phyloP scores from a whole-genome alignment of 306 rosid genomes.

The Casuarina equisetifolia region DNA sequence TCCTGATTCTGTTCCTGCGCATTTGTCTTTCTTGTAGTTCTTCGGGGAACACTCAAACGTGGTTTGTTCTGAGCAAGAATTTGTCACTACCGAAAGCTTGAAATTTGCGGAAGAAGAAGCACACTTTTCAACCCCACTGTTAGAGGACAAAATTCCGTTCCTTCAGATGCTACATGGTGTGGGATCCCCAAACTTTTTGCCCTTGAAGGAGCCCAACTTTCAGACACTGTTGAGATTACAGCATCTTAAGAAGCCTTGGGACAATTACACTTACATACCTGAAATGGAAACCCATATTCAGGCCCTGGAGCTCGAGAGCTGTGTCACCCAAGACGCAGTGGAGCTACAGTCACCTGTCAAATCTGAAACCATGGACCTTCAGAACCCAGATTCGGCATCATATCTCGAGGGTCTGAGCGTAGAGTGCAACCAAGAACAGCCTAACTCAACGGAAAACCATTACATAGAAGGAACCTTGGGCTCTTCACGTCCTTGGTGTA shows the following conservation, averaged over 20 bases:
- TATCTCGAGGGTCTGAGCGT: constrained; percentile 41
- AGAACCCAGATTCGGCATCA: constrained; percentile 38
- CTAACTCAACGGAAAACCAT: constrained; percentile 20
- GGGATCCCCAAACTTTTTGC: constrained; percentile 52
- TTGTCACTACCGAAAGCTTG: constrained; percentile 35
- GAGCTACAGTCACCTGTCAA: constrained; percentile 62
- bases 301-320: constrained; percentile 59
- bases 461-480: constrained; percentile 4
- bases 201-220: constrained; percentile 66
- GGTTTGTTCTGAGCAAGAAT: constrained; percentile 52
- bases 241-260: constrained; percentile 59
- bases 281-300: constrained; percentile 47
- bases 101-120: constrained; percentile 45
- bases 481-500: constrained; percentile 21
- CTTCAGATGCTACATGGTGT: constrained; percentile 84
- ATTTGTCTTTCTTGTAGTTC: constrained; percentile 45
- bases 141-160: constrained; percentile 72
- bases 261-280: constrained; percentile 21
- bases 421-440: constrained; percentile 50
- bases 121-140: constrained; percentile 34
- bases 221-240: constrained; percentile 71
- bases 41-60: constrained; percentile 58
- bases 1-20: not conserved
- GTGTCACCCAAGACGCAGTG: constrained; percentile 57
- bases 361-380: constrained; percentile 57